A percentile compares a stretch with the other conserved stretches of the same genome.
These are phyloP conservation scores for Halophytophthora batemanensis DNA, from an alignment of 352 stramenopile genomes.

Conservation along the genomic window DNA sequence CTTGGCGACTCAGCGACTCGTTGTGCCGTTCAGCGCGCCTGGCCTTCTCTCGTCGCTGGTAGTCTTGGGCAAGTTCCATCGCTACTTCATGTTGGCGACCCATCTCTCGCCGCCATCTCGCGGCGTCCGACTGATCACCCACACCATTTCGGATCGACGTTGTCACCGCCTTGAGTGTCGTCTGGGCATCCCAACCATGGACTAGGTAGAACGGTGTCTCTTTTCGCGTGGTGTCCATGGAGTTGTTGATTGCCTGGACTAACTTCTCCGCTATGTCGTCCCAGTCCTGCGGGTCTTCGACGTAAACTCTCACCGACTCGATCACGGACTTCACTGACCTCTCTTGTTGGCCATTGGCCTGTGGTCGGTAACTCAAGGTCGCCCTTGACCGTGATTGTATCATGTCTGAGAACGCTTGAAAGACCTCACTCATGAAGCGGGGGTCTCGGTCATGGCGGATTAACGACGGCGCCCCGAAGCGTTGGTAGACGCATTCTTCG, in stretches of 20 bases:
- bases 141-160: neutral
- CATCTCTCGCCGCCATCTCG: neutral
- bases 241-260: neutral
- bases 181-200: neutral
- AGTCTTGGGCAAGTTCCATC: conserved; percentile 1
- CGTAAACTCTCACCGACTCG: conserved; percentile 1
- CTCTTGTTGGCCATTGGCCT: conserved; percentile 14
- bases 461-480: conserved; percentile 5
- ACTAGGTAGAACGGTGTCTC: neutral
- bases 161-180: conserved; percentile 1
- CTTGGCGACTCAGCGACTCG: neutral
- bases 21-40: conserved; percentile 3
- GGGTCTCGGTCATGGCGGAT: conserved; percentile 12
- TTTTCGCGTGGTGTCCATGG: neutral
- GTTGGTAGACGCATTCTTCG: conserved; percentile 7
- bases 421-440: conserved; percentile 14
- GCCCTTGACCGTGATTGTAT: conserved; percentile 1
- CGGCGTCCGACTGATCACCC: neutral
- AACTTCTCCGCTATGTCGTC: conserved; percentile 7
- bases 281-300: conserved; percentile 8
- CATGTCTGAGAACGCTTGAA: conserved; percentile 8
- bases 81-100: conserved; percentile 4
- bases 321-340: conserved; percentile 11
- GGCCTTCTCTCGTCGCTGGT: conserved; percentile 4
- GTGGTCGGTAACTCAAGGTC: conserved; percentile 10